These are phyloP conservation scores for Blumeria graminis DNA, from an alignment of 2,329 filamentous ascomycete genomes.

Conservation along the genomic window DNA sequence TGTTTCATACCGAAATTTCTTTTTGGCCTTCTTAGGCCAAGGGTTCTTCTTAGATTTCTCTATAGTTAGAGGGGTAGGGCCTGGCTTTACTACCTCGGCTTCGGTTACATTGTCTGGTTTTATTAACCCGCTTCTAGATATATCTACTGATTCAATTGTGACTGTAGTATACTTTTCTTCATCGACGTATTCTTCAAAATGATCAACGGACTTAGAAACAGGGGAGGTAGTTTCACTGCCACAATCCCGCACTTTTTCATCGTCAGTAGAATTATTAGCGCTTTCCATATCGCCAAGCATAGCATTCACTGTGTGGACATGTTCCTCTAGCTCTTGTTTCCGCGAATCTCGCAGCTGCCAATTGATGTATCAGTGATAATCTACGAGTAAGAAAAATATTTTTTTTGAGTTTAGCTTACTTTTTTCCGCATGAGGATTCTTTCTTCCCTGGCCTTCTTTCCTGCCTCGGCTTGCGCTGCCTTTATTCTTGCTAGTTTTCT, in stretches of 20 bases:
- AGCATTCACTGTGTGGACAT: conserved; percentile 51
- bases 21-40: conserved; percentile 45
- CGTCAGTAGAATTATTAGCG: conserved; percentile 23
- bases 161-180: conserved; percentile 92
- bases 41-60: conserved; percentile 22
- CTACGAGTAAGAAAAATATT: not conserved
- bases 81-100: conserved; percentile 9
- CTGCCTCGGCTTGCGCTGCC: conserved; percentile 59
- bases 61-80: conserved; percentile 10
- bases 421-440: conserved; percentile 49
- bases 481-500: conserved; percentile 71
- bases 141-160: conserved; percentile 69
- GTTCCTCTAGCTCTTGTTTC: conserved; percentile 56
- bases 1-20: conserved; percentile 79
- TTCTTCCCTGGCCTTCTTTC: conserved; percentile 54
- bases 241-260: conserved; percentile 26
- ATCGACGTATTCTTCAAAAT: conserved; percentile 86
- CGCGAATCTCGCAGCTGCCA: conserved; percentile 59
- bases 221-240: not conserved
- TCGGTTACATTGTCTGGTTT: conserved; percentile 2
- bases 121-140: conserved; percentile 45
- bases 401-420: conserved; percentile 23
- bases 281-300: conserved; percentile 21
- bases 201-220: conserved; percentile 29
- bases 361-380: conserved; percentile 2